Evolutionary conservation across 768 basidiomycete genomes (phyloP), one percentile per base, ranked within the genome.

Genomic region (Calocera cornea): DNA sequence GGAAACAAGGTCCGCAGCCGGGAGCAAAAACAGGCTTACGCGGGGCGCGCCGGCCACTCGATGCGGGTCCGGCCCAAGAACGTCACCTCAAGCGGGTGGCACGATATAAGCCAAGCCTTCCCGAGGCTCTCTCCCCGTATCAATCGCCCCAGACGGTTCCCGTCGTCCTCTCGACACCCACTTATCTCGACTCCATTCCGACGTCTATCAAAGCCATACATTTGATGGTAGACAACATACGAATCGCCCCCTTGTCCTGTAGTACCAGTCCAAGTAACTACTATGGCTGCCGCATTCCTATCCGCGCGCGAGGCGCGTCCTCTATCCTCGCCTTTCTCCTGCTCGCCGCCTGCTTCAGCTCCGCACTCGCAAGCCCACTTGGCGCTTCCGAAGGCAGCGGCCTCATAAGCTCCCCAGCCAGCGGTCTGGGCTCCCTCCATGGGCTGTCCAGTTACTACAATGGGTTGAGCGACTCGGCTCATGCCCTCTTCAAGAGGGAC

Each of bases 161-260:
- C 44, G 44, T 60, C 54, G 11, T 60, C 27, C 24, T 10, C 24
- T 47, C 54, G 54, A 29, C 54, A 27, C 54, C 24, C 19, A 60
- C 31, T 16, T 22, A 16, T 60, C 8, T 33, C 54, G 11, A 11
- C 54, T 60, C 31, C 24, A 29, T 14, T 38, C 10, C 27, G 22
- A 12, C 54, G 27, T 60, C 54, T 60, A 60, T 27, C 54, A 14
- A 60, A 60, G 27, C 54, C 54, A 60, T 60, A 60, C 54, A 14
- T 60, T 60, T 60, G 54, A 60, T 60, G 54, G 54, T 60, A 60
- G 54, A 60, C 54, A 60, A 60, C 54, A 60, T 60, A 60, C 54
- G 14, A 60, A 60, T 60, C 54, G 54, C 54, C 54, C 54, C 54
- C 14, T 60, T 60, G 54, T 60, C 54, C 54, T 60, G 54, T 60